A percentile compares a stretch with the other conserved stretches of the same genome.
phyloP scores from a whole-genome alignment of 129 eudicot species.

The Lactuca saligna region DNA sequence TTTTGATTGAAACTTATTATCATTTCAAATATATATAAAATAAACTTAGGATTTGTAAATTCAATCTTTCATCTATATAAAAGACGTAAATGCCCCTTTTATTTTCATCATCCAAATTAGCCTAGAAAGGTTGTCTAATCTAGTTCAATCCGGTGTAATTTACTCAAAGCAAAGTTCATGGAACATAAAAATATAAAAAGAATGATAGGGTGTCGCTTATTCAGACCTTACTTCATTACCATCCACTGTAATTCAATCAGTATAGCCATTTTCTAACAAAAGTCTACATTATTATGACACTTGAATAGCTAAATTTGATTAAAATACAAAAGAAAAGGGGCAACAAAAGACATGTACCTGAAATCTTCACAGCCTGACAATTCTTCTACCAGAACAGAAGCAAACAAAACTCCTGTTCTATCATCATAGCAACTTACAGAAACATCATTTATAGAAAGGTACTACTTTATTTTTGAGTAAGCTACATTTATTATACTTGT shows the following conservation, averaged over 20 bases:
- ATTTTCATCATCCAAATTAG: too few relatives aligned
- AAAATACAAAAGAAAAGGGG: background rate
- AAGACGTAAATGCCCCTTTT: too few relatives aligned
- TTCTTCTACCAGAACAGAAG: constrained; percentile 17
- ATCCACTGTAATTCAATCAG: background rate
- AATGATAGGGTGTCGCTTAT: too few relatives aligned
- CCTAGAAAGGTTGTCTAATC: too few relatives aligned
- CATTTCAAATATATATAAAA: too few relatives aligned
- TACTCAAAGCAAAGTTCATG: too few relatives aligned
- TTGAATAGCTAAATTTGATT: constrained; percentile 8
- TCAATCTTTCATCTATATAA: too few relatives aligned
- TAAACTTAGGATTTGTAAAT: too few relatives aligned
- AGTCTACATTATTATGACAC: constrained; percentile 7
- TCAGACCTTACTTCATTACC: background rate
- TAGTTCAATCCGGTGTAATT: too few relatives aligned
- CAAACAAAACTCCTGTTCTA: constrained; percentile 6
- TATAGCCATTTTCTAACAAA: background rate
- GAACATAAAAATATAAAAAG: too few relatives aligned
- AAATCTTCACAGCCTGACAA: constrained; percentile 18
- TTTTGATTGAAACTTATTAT: too few relatives aligned
- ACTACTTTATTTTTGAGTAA: background rate
- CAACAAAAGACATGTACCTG: constrained; percentile 23
- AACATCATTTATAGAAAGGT: background rate
- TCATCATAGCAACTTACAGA: background rate
- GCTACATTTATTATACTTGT: background rate